Evolutionary conservation across 73 alveolate genomes (phyloP), one percentile per base, ranked within the genome.

Genomic region (Strombidium stylifer): DNA sequence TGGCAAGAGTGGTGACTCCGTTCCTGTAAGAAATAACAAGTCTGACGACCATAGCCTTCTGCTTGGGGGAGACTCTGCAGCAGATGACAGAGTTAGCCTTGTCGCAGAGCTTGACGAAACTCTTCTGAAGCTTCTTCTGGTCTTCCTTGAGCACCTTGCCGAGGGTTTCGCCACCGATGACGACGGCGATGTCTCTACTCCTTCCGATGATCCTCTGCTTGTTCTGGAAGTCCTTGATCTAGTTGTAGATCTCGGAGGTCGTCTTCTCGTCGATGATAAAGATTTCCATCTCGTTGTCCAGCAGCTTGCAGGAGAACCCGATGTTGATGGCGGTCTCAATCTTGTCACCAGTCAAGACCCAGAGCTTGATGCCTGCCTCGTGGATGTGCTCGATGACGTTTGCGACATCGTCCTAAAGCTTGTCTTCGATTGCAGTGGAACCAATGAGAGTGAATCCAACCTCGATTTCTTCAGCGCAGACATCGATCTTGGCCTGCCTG

Each of bases 311-410:
- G 14, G 96, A 70, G 15, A 49, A 61, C 0, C 97, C 97, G 30
- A 92, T 92, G 69, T 94, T 94, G 25, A 89, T 89, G 21, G 97
- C 99, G 20, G 99, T 96, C 53, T 96, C 99, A 75, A 86, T 73
- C 55, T 95, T 95, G 69, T 95, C 99, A 12, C 98, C 99, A 4
- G 99, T 95, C 23, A 95, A 78, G 15, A 94, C 97, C 99, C 99
- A 94, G 7, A 95, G 87, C 59, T 91, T 95, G 19, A 95, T 85
- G 37, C 97, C 97, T 15, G 98, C 98, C 57, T 56, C 48, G 52
- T 79, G 91, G 49, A 94, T 59, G 32, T 61, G 87, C 86, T 92
- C 58, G 45, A 94, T 88, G 1, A 97, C 90, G 24, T 91, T 94
- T 1, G 92, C 80, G 6, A 94, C 99, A 50, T 86, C 83, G 52